Base-by-base conservation (phyloP, 139 green algal species). In the Limnomonas spitsbergensis region DNA sequence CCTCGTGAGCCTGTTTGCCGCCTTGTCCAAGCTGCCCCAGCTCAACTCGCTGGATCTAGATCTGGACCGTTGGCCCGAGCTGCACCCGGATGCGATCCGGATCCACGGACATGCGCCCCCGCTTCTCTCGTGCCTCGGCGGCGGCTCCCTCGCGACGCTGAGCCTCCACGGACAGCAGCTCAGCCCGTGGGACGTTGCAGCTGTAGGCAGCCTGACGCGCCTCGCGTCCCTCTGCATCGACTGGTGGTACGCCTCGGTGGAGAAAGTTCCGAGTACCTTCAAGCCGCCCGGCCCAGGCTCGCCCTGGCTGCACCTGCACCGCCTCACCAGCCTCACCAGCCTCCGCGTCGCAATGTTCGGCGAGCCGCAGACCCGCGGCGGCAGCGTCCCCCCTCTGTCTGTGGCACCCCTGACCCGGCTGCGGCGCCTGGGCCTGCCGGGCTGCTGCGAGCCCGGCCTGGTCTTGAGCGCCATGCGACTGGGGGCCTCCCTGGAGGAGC, bases 361-460 rank as follows among this genome's bases (percentile, higher is more conserved):
- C 9, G 24, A 32, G 56, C 29, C 4, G 7, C n/a, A 70, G 27
- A 70, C 56, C 4, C n/a, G n/a, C n/a, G n/a, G n/a, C n/a, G n/a
- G n/a, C n/a, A n/a, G n/a, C n/a, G n/a, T n/a, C n/a, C n/a, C n/a
- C n/a, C n/a, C n/a, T n/a, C 27, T 70, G 56, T 9, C 14, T 32
- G 14, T 70, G 29, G 56, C 68, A 40, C 68, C 34, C 4, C 4
- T 74, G 35, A 9, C 35, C 35, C 40, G 24, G 20, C 29, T 74
- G 68, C 68, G 29, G 9, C 68, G 29, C 9, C 36, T 74, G 24
- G 68, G 6, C 4, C 29, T 74, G 35, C 29, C 68, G 14, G 68
- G 68, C 36, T 74, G 68, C 68, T 74, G 35, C 68, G 36, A 47
- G 4, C 20, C 14, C 68, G 36, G 68, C 68, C 68, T 74, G 35